phyloP scores from a whole-genome alignment of 495 filamentous ascomycete species.

The Lepidopterella palustris region DNA sequence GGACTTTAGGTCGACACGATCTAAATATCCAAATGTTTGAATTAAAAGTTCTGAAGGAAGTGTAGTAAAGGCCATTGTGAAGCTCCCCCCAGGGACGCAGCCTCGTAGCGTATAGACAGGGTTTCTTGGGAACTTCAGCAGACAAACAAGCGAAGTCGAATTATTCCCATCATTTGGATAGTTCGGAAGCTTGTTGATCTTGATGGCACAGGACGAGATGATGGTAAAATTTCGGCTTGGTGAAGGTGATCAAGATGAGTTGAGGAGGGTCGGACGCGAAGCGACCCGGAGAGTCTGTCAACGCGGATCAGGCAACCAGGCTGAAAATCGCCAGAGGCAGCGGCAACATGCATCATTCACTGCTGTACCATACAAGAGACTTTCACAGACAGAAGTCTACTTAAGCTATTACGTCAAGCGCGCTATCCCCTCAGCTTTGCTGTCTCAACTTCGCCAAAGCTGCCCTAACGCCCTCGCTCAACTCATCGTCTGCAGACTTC shows the following conservation, averaged over 20 bases:
- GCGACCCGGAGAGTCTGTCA: too few relatives aligned
- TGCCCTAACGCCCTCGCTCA: constrained; percentile 51
- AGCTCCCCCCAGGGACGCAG: not conserved
- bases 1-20: constrained; percentile 11
- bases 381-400: not conserved
- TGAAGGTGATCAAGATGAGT: too few relatives aligned
- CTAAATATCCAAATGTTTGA: constrained; percentile 16
- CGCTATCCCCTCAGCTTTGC: not conserved
- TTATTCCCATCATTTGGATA: too few relatives aligned
- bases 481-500: constrained; percentile 34
- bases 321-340: not conserved
- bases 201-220: too few relatives aligned
- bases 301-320: too few relatives aligned
- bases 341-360: not conserved
- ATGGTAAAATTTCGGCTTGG: too few relatives aligned
- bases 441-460: constrained; percentile 48
- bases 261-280: not conserved
- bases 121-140: too few relatives aligned
- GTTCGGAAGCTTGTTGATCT: too few relatives aligned
- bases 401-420: not conserved
- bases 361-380: not conserved
- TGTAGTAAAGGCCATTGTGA: constrained; percentile 6
- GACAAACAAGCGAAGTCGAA: too few relatives aligned
- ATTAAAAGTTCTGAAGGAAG: constrained; percentile 19
- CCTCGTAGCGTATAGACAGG: too few relatives aligned